Conservation (phyloP, 169 alveolate genomes). For the Eimeria necatrix region DNA sequence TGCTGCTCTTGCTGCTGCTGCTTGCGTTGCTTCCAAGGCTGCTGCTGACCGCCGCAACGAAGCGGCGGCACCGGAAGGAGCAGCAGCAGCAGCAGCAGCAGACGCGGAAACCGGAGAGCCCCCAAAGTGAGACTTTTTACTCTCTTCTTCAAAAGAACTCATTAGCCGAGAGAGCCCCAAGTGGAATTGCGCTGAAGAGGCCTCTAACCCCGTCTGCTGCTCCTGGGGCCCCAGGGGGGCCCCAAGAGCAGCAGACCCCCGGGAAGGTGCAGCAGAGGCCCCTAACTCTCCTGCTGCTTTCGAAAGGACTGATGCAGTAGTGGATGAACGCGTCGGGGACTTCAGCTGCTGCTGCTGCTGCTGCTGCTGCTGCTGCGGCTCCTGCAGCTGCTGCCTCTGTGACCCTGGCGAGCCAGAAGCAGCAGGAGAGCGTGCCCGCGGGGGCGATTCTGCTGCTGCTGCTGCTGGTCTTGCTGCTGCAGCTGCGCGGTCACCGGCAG, state of each 20-base stretch:
- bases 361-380: constrained; percentile 31
- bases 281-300: not conserved
- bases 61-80: not conserved
- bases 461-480: constrained; percentile 39
- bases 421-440: not conserved
- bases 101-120: not conserved
- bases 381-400: not conserved
- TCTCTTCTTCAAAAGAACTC: not conserved
- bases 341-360: constrained; percentile 27
- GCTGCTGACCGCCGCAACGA: no score
- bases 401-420: not conserved
- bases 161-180: constrained; percentile 18
- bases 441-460: not conserved
- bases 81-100: constrained; percentile 48
- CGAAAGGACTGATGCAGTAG: not conserved
- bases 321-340: not conserved
- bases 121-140: not conserved
- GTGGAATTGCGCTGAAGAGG: not conserved
- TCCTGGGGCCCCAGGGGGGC: not conserved
- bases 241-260: not conserved
- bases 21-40: not conserved
- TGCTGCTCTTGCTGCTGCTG: constrained; percentile 33
- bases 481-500: not conserved
- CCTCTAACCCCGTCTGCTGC: not conserved
- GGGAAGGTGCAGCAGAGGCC: not conserved